Conservation (phyloP, 2,329 filamentous ascomycete species). For the Periconia sp. region DNA sequence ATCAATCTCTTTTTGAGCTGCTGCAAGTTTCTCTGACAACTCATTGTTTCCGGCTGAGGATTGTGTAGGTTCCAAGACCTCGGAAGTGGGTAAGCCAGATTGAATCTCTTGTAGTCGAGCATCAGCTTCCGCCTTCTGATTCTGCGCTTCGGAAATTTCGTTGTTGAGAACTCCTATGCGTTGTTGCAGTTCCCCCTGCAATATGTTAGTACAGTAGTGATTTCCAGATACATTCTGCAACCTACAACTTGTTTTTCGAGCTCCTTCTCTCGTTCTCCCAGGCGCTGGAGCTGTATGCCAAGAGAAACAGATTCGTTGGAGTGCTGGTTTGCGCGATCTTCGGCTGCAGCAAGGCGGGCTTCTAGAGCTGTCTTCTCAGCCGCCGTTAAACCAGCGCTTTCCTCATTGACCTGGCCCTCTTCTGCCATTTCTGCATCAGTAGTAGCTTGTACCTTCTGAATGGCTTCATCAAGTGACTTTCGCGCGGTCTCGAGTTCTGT, state of each 20-base stretch:
- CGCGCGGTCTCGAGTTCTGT: constrained; percentile 60
- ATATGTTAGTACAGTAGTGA: constrained; percentile 12
- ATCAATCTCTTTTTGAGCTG: constrained; percentile 50
- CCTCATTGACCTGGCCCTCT: constrained; percentile 50
- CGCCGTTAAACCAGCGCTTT: constrained; percentile 16
- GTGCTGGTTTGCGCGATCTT: constrained; percentile 44
- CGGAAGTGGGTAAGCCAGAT: constrained; percentile 7
- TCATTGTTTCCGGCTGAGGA: constrained; percentile 33
- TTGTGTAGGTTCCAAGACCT: constrained; percentile 5
- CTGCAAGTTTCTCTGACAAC: constrained; percentile 45
- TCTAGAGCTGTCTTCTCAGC: constrained; percentile 41
- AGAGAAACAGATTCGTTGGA: constrained; percentile 39
- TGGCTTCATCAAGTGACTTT: constrained; percentile 65
- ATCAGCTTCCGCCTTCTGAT: constrained; percentile 11
- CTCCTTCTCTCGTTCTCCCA: constrained; percentile 65
- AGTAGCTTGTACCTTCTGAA: constrained; percentile 53
- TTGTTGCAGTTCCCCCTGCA: constrained; percentile 44
- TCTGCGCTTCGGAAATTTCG: constrained; percentile 34
- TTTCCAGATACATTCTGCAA: not conserved
- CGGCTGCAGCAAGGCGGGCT: constrained; percentile 42
- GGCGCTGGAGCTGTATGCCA: constrained; percentile 47
- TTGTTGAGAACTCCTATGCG: constrained; percentile 38
- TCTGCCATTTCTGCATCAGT: constrained; percentile 43
- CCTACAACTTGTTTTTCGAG: constrained; percentile 62
- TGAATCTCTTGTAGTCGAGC: constrained; percentile 14